Evolutionary conservation across 768 basidiomycete genomes (phyloP).

Genomic region (Podaxis pistillaris): DNA sequence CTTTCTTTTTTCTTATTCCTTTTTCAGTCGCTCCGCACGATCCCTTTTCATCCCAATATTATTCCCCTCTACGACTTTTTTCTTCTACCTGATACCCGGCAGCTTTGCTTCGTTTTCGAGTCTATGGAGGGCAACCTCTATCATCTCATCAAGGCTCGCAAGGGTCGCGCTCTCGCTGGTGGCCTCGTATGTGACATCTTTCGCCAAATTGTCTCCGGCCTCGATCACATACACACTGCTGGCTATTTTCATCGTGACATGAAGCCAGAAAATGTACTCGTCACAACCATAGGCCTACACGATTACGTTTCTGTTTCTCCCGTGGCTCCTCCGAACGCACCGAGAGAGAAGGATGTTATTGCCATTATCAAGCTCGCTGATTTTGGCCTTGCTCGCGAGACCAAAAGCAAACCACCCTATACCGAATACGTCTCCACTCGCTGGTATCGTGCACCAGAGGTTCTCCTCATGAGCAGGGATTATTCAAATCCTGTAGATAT

Average conservation of each 20-base stretch:
- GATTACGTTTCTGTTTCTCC: constrained; percentile 88
- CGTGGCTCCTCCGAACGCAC: constrained; percentile 55
- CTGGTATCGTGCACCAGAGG: constrained; percentile 99
- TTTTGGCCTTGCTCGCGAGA: constrained; percentile 95
- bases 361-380: constrained; percentile 98
- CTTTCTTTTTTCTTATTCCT: constrained; percentile 14
- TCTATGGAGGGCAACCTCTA: constrained; percentile 99
- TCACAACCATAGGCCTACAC: constrained; percentile 93
- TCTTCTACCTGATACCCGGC: constrained; percentile 91
- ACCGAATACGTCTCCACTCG: constrained; percentile 99
- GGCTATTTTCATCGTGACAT: constrained; percentile 99
- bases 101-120: constrained; percentile 99
- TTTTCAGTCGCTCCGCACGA: constrained; percentile 84
- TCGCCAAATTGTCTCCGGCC: constrained; percentile 84
- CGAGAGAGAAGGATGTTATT: constrained; percentile 89
- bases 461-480: constrained; percentile 85
- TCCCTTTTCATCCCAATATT: constrained; percentile 94
- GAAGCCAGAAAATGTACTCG: constrained; percentile 99
- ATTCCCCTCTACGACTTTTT: constrained; percentile 99
- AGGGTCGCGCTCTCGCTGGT: constrained; percentile 93
- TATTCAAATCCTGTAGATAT: constrained; percentile 98
- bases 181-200: constrained; percentile 96
- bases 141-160: constrained; percentile 96
- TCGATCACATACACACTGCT: constrained; percentile 87
- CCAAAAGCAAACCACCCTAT: constrained; percentile 84